Evolutionary conservation across 306 rosid genomes (phyloP).

Genomic region (Castanea crenata): DNA sequence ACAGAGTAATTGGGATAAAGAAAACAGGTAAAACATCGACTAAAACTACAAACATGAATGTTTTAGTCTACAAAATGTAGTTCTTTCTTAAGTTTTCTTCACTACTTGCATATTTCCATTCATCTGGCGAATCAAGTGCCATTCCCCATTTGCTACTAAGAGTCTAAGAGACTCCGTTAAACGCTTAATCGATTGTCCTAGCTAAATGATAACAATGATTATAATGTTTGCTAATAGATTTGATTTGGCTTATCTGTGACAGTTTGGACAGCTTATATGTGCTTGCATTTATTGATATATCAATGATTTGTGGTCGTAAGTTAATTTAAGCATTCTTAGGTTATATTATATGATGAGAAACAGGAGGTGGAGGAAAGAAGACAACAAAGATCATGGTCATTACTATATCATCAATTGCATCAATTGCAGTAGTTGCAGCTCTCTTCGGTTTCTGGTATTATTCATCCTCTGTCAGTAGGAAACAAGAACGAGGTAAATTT

Average conservation of each 20-base stretch:
- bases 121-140: no score
- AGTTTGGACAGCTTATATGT: no score
- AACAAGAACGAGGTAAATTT: background rate
- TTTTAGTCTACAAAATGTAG: no score
- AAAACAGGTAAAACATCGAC: no score
- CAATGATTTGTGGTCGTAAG: no score
- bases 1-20: no score
- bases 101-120: no score
- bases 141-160: no score
- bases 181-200: background rate
- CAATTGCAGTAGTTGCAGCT: conserved; percentile 4
- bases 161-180: background rate
- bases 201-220: background rate
- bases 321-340: no score
- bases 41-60: no score
- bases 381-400: conserved; percentile 2
- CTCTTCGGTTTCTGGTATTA: conserved; percentile 13
- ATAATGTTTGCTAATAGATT: background rate
- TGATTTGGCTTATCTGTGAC: background rate
- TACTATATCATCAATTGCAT: conserved; percentile 3
- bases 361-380: background rate
- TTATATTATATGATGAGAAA: background rate
- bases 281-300: no score
- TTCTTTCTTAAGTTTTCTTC: no score
- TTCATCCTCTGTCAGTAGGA: conserved; percentile 4